These are phyloP conservation scores for Hirsutella minnesotensis DNA, from an alignment of 2,329 filamentous ascomycete genomes.

Conservation along the genomic window DNA sequence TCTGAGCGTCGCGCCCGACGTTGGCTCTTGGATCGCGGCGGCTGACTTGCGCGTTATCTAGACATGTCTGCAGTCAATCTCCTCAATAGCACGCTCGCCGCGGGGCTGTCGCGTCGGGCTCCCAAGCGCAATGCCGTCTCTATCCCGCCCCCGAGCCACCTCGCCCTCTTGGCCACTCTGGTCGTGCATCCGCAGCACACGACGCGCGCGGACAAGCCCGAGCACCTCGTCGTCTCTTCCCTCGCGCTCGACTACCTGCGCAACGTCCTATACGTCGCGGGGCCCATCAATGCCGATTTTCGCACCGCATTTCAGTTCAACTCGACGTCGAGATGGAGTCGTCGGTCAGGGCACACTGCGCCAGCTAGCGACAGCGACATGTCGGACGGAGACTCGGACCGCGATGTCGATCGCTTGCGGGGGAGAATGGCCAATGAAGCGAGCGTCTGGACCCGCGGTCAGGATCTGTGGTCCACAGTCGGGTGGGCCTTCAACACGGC, in stretches of 20 bases:
- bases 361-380: slow-evolving; percentile 30
- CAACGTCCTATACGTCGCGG: slow-evolving; percentile 51
- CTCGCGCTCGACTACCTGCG: slow-evolving; percentile 60
- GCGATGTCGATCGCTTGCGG: slow-evolving; percentile 40
- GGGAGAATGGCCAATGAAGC: slow-evolving; percentile 49
- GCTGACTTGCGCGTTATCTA: slow-evolving; percentile 4
- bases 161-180: slow-evolving; percentile 72
- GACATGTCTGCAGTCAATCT: slow-evolving; percentile 43
- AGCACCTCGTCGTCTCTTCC: slow-evolving; percentile 51
- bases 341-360: slow-evolving; percentile 21
- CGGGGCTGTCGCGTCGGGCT: slow-evolving; percentile 28
- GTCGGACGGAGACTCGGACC: slow-evolving; percentile 28
- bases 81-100: slow-evolving; percentile 49
- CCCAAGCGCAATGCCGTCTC: slow-evolving; percentile 32
- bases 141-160: slow-evolving; percentile 58
- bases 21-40: background rate
- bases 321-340: slow-evolving; percentile 15
- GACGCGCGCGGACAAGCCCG: slow-evolving; percentile 51
- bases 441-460: slow-evolving; percentile 62
- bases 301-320: slow-evolving; percentile 61
- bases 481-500: slow-evolving; percentile 95
- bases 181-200: slow-evolving; percentile 72
- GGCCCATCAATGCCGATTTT: slow-evolving; percentile 59
- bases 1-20: background rate
- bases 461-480: slow-evolving; percentile 79